Evolutionary conservation across 2,329 filamentous ascomycete species (phyloP), one percentile per base, ranked within the genome.

Genomic region (Colletotrichum melonis): DNA sequence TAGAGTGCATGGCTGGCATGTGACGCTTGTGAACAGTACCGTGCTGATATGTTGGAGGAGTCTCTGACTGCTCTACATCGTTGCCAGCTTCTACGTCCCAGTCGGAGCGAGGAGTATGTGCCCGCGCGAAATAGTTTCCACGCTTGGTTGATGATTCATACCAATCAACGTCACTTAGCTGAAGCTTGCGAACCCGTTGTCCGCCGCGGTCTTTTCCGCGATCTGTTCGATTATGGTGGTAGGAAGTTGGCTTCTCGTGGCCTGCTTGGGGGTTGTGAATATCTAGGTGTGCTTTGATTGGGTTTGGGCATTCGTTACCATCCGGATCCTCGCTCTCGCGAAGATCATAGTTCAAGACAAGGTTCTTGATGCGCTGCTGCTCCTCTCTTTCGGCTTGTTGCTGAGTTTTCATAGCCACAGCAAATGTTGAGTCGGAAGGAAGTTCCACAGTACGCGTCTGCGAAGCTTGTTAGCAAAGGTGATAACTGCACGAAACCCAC

Each of bases 111-210:
- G 60, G 35, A 38, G 35, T 22, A 30, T 35, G 22, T 28, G 42
- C 26, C 56, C 30, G 60, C 46, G 30, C 26, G 38, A 71, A 73
- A 46, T 46, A 19, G 11, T 49, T 63, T 24, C 46, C 42, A 73
- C 76, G 64, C 62, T 69, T 76, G 75, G 24, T 26, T 74, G 78
- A 78, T 78, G 72, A 67, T 58, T 66, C 74, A 46, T 96, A 98
- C 97, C 97, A 99, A 83, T 99, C 96, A 82, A 99, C 94, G 84
- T 99, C 97, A 83, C 95, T 98, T 73, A 98, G 90, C 82, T 98
- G 96, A 74, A 99, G 87, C 84, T 97, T 97, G 79, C 97, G 91
- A 72, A 94, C 92, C 76, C 95, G 93, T 82, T 98, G 95, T 73
- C 93, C 92, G 79, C 89, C 90, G 68, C 93, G 92, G 77, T 92